Conservation (phyloP, 2,329 filamentous ascomycete genomes). For the Leptographium flavum region DNA sequence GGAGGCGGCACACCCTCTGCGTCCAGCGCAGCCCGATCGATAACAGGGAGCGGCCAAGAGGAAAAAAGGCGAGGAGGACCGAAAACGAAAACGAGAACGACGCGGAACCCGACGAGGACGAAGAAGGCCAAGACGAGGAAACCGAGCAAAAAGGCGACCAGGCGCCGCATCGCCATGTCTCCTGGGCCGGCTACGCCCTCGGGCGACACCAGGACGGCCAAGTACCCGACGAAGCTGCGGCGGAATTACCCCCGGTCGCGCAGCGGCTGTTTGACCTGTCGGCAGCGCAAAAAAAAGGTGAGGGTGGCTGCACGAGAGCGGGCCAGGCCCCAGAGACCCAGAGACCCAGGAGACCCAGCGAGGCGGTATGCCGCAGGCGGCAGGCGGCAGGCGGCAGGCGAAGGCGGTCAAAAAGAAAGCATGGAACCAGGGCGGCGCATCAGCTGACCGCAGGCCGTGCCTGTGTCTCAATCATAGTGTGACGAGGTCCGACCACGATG, state of each 20-base stretch:
- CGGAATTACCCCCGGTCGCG: slow-evolving; percentile 11
- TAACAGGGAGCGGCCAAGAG: not conserved
- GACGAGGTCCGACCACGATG: slow-evolving; percentile 10
- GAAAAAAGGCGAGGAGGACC: no score
- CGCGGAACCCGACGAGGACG: no score
- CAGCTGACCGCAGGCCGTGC: not conserved
- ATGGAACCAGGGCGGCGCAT: no score
- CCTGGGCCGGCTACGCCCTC: no score
- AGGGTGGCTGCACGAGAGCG: not conserved
- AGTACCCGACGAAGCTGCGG: slow-evolving; percentile 12
- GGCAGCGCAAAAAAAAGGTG: slow-evolving; percentile 12
- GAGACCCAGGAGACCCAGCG: not conserved
- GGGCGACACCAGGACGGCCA: slow-evolving; percentile 4
- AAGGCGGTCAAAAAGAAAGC: not conserved
- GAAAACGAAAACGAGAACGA: no score
- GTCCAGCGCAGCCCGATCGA: no score
- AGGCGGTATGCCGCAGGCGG: no score
- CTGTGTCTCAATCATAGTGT: slow-evolving; percentile 3
- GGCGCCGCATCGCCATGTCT: no score
- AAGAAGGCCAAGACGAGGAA: no score
- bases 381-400: not conserved
- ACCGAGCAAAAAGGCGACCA: no score
- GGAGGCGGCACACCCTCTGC: no score
- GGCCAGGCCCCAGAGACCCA: no score
- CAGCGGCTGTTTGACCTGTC: slow-evolving; percentile 11